A percentile compares a stretch with the other conserved stretches of the same genome.
Conservation (phyloP, 1,284 basidiomycete species). For the Ustilago curta region DNA sequence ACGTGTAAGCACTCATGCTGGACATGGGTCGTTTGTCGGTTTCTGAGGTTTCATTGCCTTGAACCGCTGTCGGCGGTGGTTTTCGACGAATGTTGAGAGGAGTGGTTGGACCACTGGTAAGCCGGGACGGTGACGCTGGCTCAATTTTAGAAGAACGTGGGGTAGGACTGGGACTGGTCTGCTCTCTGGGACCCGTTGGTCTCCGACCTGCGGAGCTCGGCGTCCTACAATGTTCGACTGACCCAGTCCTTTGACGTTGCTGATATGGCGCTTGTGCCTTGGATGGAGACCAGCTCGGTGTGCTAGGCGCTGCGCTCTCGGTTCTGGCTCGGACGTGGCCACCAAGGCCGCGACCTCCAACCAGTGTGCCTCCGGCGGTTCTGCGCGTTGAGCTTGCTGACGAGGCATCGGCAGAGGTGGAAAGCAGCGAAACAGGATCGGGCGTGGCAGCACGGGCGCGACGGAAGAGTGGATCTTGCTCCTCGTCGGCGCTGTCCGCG, state of each 20-base stretch:
- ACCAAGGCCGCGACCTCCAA: slow-evolving; percentile 3
- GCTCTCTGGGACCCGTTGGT: slow-evolving; percentile 46
- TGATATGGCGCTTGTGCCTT: slow-evolving; percentile 29
- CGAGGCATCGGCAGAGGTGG: slow-evolving; percentile 16
- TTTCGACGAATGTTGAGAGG: slow-evolving; percentile 48
- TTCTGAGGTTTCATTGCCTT: slow-evolving; percentile 1
- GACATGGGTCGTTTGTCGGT: slow-evolving; percentile 18
- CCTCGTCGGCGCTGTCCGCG: slow-evolving; percentile 31
- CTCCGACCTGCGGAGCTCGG: slow-evolving; percentile 50
- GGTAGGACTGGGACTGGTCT: slow-evolving; percentile 31
- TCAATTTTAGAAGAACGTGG: slow-evolving; percentile 7
- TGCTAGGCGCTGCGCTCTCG: slow-evolving; percentile 28
- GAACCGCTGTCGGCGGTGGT: slow-evolving; percentile 18
- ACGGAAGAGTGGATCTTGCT: slow-evolving; percentile 7
- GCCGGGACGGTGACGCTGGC: slow-evolving; percentile 22
- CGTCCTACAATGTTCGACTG: slow-evolving; percentile 41
- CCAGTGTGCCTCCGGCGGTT: not conserved
- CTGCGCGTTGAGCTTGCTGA: slow-evolving; percentile 7
- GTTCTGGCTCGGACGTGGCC: slow-evolving; percentile 32
- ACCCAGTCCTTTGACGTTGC: slow-evolving; percentile 37
- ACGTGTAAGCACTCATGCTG: slow-evolving; percentile 19
- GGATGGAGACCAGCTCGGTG: slow-evolving; percentile 21
- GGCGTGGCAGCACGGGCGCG: slow-evolving; percentile 33
- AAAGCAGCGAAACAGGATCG: slow-evolving; percentile 30
- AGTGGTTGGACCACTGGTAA: slow-evolving; percentile 27